A percentile compares a stretch with the other conserved stretches of the same genome.
phyloP scores from a whole-genome alignment of 441 rosid genomes.

The Arabidopsis lyrata region DNA sequence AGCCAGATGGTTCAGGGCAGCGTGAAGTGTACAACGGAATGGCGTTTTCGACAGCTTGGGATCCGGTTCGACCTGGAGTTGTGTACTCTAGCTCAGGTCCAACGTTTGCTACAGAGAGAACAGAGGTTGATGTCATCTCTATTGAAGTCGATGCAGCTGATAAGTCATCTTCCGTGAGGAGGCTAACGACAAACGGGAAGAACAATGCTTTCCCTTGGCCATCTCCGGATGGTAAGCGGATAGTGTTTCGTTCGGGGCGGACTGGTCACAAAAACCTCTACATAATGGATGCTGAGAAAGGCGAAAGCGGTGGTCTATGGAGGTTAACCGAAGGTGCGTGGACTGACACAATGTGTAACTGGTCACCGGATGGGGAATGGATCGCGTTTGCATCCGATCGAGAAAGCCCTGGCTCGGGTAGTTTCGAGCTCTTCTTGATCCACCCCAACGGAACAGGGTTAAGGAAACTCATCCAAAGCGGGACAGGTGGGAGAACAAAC shows the following conservation, averaged over 20 bases:
- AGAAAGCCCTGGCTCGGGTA: slow-evolving; percentile 70
- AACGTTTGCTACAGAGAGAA: slow-evolving; percentile 66
- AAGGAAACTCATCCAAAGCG: slow-evolving; percentile 72
- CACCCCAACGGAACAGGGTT: slow-evolving; percentile 85
- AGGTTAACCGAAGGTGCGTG: slow-evolving; percentile 76
- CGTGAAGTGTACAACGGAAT: slow-evolving; percentile 53
- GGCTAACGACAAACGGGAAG: slow-evolving; percentile 67
- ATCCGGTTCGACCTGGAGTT: slow-evolving; percentile 66
- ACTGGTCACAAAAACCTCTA: slow-evolving; percentile 85
- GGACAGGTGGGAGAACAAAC: slow-evolving; percentile 70
- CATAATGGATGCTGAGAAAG: slow-evolving; percentile 74
- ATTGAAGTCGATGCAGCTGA: slow-evolving; percentile 58
- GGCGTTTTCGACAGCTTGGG: slow-evolving; percentile 83
- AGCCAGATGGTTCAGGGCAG: slow-evolving; percentile 74
- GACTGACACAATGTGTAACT: slow-evolving; percentile 82
- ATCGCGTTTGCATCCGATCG: slow-evolving; percentile 86
- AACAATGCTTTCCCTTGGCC: slow-evolving; percentile 87
- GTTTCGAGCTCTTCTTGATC: slow-evolving; percentile 71
- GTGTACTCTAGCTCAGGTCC: slow-evolving; percentile 82
- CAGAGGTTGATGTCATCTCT: slow-evolving; percentile 72
- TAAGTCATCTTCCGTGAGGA: slow-evolving; percentile 44
- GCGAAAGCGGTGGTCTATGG: slow-evolving; percentile 62
- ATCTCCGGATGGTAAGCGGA: slow-evolving; percentile 81
- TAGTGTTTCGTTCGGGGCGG: slow-evolving; percentile 79
- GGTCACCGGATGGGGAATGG: slow-evolving; percentile 86